Percentiles rank a stretch among this genome's conserved stretches.
Conservation (phyloP, 1,139 yeast genomes). For the Arxiozyma bovina region DNA sequence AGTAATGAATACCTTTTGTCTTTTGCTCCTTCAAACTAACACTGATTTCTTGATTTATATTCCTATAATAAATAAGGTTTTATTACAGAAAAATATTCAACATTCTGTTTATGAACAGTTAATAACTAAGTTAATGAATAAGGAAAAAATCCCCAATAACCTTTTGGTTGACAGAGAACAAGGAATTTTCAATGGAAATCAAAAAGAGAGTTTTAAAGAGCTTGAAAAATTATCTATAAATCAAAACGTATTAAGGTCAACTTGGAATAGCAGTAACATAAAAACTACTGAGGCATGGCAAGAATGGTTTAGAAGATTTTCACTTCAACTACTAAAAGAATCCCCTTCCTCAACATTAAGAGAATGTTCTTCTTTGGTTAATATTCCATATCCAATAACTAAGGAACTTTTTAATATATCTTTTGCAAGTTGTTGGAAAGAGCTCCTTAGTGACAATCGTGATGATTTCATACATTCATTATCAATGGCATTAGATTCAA, state of each 20-base stretch:
- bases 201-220: constrained; percentile 59
- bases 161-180: constrained; percentile 61
- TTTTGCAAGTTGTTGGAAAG: constrained; percentile 95
- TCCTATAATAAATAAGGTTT: constrained; percentile 71
- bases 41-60: constrained; percentile 78
- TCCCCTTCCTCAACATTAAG: constrained; percentile 92
- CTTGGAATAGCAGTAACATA: constrained; percentile 89
- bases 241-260: constrained; percentile 43
- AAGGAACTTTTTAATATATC: constrained; percentile 89
- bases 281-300: constrained; percentile 95
- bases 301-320: constrained; percentile 86
- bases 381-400: constrained; percentile 81
- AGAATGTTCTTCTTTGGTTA: constrained; percentile 87
- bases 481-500: constrained; percentile 79
- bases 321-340: constrained; percentile 79
- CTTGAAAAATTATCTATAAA: constrained; percentile 60
- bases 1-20: constrained; percentile 72
- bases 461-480: constrained; percentile 82
- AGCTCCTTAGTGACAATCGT: constrained; percentile 82
- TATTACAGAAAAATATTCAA: constrained; percentile 56
- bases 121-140: constrained; percentile 66
- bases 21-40: constrained; percentile 72
- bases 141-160: constrained; percentile 83
- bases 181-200: constrained; percentile 49
- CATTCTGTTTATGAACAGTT: constrained; percentile 74